Percentiles rank a stretch among this genome's conserved stretches.
These are phyloP conservation scores for Coemansia sp. DNA, from an alignment of 192 early-diverging fungal genomes.

Conservation along the genomic window DNA sequence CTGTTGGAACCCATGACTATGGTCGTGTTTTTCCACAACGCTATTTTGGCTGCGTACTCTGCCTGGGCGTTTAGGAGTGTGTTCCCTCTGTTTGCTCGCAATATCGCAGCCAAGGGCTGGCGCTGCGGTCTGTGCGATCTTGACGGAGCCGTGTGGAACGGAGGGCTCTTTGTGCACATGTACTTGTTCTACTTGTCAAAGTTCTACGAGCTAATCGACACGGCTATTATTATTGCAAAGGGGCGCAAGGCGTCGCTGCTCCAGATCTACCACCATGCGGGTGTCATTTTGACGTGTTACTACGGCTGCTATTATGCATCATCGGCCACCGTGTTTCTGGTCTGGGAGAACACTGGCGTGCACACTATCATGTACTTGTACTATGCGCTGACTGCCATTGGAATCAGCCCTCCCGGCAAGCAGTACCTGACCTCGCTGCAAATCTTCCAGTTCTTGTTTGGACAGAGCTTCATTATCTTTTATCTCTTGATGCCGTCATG, in stretches of 20 bases:
- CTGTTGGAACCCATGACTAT: constrained; percentile 62
- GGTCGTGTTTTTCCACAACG: constrained; percentile 79
- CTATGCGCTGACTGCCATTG: constrained; percentile 73
- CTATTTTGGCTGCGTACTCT: constrained; percentile 70
- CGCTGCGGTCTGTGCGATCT: constrained; percentile 68
- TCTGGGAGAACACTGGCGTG: constrained; percentile 76
- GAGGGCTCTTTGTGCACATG: constrained; percentile 69
- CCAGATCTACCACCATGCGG: constrained; percentile 87
- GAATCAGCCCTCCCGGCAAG: constrained; percentile 77
- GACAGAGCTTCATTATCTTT: constrained; percentile 61
- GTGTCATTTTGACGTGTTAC: constrained; percentile 84
- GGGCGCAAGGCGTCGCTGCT: constrained; percentile 70
- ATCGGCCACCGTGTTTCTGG: constrained; percentile 77
- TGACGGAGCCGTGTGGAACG: constrained; percentile 67
- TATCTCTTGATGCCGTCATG: constrained; percentile 67
- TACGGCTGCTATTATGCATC: constrained; percentile 68
- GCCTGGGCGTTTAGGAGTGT: constrained; percentile 69
- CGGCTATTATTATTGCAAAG: constrained; percentile 78
- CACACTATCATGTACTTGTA: constrained; percentile 88
- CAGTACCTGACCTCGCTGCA: constrained; percentile 81
- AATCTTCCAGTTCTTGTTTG: constrained; percentile 83
- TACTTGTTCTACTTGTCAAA: constrained; percentile 87
- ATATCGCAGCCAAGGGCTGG: constrained; percentile 56
- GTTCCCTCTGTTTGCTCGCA: constrained; percentile 59
- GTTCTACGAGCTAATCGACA: constrained; percentile 84